Base-by-base conservation (phyloP, 768 basidiomycete genomes). In the Mycena latifolia region DNA sequence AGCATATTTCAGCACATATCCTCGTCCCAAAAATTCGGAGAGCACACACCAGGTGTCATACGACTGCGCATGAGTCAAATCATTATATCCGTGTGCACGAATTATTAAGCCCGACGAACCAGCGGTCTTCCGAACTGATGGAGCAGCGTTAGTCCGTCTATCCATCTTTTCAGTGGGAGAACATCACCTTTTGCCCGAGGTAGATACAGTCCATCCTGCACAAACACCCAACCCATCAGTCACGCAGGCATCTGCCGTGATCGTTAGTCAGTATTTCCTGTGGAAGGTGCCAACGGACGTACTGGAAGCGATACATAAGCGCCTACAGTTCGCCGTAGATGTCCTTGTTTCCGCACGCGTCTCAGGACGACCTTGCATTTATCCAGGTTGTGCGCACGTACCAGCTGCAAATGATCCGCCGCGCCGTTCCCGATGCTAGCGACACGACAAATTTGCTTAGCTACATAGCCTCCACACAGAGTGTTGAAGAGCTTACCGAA, bases 371-470 rank as follows among this genome's bases (percentile, higher is more conserved):
- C 33, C 33, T 35, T 58, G 20, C 17, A 29, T 41, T 17, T 6
- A 33, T 33, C 31, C 12, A 22, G n/a, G n/a, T 14, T 37, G 17
- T 37, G 25, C 3, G 37, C n/a, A 71, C 80, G 43, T 63, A 94
- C 94, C 71, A 96, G 79, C 73, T 99, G 96, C 12, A 98, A 76
- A 76, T 98, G 96, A 75, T 96, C 91, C 4, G 95, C 95, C 0
- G 97, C 97, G 5, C 97, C 97, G 75, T 99, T 99, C 6, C 97
- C 97, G 62, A 99, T 95, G 14, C 88, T 87, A 51, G n/a, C n/a
- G n/a, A n/a, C n/a, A n/a, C n/a, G n/a, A n/a, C n/a, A n/a, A n/a
- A n/a, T n/a, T n/a, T n/a, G n/a, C n/a, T n/a, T n/a, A n/a, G n/a
- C n/a, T n/a, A n/a, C n/a, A n/a, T n/a, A n/a, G n/a, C n/a, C n/a